Percentiles rank a stretch among this genome's conserved stretches.
Evolutionary conservation across 306 rosid species (phyloP).

Genomic region (Acacia acuminata): DNA sequence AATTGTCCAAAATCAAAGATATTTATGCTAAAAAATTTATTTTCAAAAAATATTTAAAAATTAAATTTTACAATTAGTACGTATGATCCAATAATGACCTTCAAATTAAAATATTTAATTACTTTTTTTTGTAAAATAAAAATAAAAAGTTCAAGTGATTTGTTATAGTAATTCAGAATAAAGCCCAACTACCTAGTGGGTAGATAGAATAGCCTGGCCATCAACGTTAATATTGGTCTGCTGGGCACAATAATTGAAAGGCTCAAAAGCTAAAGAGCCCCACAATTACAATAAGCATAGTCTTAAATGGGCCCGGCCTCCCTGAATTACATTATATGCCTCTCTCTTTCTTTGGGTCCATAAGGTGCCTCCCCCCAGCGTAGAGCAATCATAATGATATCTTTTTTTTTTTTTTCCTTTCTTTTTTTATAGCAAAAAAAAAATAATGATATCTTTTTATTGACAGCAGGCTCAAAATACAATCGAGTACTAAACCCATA

Average conservation of each 20-base stretch:
- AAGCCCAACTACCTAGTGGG: background rate
- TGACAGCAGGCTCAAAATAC: no score
- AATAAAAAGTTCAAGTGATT: no score
- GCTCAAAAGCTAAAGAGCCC: constrained; percentile 23
- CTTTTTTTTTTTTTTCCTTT: no score
- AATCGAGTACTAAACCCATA: no score
- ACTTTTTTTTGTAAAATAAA: background rate
- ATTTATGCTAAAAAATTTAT: no score
- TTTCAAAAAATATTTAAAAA: no score
- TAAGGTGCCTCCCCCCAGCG: constrained; percentile 28
- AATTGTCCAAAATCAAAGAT: background rate
- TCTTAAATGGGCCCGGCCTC: background rate
- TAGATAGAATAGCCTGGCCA: background rate
- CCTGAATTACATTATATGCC: background rate
- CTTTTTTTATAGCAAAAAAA: no score
- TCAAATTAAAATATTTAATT: background rate
- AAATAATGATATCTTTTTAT: no score
- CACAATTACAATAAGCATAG: background rate
- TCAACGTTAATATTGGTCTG: background rate
- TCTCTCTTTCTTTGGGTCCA: background rate
- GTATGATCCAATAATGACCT: no score
- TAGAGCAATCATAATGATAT: no score
- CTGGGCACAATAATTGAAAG: constrained; percentile 1
- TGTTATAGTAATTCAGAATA: background rate
- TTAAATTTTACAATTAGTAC: no score